Conservation (phyloP, 495 filamentous ascomycete genomes). For the Hypoxylon crocopeplum region DNA sequence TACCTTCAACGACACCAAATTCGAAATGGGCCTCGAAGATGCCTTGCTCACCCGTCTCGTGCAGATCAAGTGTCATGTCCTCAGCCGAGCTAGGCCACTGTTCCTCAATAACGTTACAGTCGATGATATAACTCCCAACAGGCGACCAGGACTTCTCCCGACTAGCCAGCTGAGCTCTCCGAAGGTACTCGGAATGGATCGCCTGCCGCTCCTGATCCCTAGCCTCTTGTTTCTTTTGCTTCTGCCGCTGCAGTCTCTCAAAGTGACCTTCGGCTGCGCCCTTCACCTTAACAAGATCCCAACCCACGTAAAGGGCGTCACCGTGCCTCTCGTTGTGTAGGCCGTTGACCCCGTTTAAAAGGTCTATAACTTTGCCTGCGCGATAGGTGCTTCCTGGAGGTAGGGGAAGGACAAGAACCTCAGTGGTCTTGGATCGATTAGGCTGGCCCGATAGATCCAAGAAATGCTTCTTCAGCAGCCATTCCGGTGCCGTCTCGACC, state of each 20-base stretch:
- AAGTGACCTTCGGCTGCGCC: conserved; percentile 4
- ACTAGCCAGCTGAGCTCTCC: neutral
- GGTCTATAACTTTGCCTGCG: conserved; percentile 8
- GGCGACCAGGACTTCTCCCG: conserved; percentile 15
- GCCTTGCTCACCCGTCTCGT: conserved; percentile 1
- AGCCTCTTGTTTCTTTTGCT: neutral
- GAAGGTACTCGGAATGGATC: conserved; percentile 16
- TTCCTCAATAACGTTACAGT: conserved; percentile 26
- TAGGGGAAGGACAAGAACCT: conserved; percentile 23
- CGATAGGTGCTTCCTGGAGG: conserved; percentile 2
- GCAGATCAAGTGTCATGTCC: conserved; percentile 25
- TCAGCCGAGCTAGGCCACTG: conserved; percentile 13
- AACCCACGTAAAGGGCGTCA: conserved; percentile 21
- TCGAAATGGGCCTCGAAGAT: conserved; percentile 28
- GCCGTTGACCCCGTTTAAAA: neutral
- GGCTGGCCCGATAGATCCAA: conserved; percentile 18
- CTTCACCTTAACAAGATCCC: conserved; percentile 12
- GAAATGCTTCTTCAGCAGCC: conserved; percentile 26
- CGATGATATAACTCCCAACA: conserved; percentile 32
- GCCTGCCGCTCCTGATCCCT: conserved; percentile 10
- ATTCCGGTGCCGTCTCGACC: conserved; percentile 4
- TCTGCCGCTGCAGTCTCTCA: neutral
- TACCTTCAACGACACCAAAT: conserved; percentile 26
- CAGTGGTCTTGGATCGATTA: conserved; percentile 23
- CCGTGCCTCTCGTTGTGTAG: neutral